Evolutionary conservation across 257 asterid genomes (phyloP), one percentile per base, ranked within the genome.

Genomic region (Fraxinus quadrangulata): DNA sequence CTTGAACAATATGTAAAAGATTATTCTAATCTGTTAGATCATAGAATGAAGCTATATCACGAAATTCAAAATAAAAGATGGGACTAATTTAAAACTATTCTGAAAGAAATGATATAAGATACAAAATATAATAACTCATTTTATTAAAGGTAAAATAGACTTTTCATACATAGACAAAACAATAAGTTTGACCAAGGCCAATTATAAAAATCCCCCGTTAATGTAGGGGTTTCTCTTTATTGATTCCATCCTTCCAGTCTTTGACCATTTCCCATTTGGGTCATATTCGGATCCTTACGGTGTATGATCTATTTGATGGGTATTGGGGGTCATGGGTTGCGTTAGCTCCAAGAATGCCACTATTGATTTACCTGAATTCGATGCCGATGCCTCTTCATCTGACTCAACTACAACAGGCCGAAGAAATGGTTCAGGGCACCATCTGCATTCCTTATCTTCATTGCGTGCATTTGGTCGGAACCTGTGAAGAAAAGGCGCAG

Each of bases 301-400:
- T 51, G 26, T 80, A 75, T 73, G 81, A 78, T 81, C 81, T 82
- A 61, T 79, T 91, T 87, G 81, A 87, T 88, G 97, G 98, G 90
- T 87, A 88, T 88, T 87, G 85, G 89, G 87, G 90, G 90, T 82
- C 87, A 92, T 92, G 98, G 98, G 98, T 88, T 94, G 98, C 74
- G 86, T 90, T 67, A 92, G 94, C 89, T 94, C 97, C 81, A 94
- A 89, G 87, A 88, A 92, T 40, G 87, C 87, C 0, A 72, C 86
- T 84, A 70, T 90, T 63, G 71, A 70, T 5, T 86, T 88, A 28
- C 88, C 88, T 66, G 80, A 45, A 36, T 79, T 78, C 34, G 76
- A 80, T 13, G 82, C 26, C 4, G 80, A 63, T 71, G 59, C 65
- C 77, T 69, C 79, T 71, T 73, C 78, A 78, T 69, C 85, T 19